Conservation (phyloP, 1,139 yeast species). For the Meyerozyma elateridarum region DNA sequence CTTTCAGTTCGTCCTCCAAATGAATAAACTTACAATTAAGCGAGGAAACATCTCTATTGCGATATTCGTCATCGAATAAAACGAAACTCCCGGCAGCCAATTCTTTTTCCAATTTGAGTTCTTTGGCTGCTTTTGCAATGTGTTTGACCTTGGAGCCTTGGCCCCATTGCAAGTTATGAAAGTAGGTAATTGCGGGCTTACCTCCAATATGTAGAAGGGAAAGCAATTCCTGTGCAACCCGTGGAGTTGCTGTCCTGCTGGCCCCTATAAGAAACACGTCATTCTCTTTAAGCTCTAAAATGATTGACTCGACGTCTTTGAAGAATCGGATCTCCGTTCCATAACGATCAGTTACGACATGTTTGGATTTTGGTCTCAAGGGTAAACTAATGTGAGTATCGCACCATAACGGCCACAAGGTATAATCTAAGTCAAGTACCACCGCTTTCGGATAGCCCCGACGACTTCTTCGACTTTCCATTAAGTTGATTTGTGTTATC, state of each 20-base stretch:
- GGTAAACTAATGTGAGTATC: constrained; percentile 67
- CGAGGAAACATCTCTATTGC: constrained; percentile 61
- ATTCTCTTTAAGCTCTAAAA: constrained; percentile 37
- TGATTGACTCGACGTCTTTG: constrained; percentile 55
- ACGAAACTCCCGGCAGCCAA: constrained; percentile 48
- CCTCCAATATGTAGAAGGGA: constrained; percentile 44
- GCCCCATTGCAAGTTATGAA: constrained; percentile 63
- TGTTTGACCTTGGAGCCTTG: constrained; percentile 60
- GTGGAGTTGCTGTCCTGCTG: constrained; percentile 63
- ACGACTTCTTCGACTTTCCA: constrained; percentile 1
- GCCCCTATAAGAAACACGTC: constrained; percentile 56
- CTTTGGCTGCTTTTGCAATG: constrained; percentile 43
- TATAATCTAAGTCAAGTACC: constrained; percentile 73
- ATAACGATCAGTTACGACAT: constrained; percentile 35
- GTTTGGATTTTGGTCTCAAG: constrained; percentile 21
- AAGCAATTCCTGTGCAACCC: constrained; percentile 54
- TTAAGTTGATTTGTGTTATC: no score
- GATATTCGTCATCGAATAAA: constrained; percentile 63
- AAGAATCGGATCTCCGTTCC: constrained; percentile 51
- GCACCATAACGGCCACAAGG: constrained; percentile 70
- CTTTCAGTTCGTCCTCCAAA: constrained; percentile 39
- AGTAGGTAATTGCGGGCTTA: constrained; percentile 42
- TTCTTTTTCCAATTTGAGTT: constrained; percentile 33
- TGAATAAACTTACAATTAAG: constrained; percentile 60
- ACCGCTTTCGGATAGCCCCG: constrained; percentile 50